A percentile compares a stretch with the other conserved stretches of the same genome.
These are phyloP conservation scores for Triangularia setosa DNA, from an alignment of 2,329 filamentous ascomycete genomes.

Conservation along the genomic window DNA sequence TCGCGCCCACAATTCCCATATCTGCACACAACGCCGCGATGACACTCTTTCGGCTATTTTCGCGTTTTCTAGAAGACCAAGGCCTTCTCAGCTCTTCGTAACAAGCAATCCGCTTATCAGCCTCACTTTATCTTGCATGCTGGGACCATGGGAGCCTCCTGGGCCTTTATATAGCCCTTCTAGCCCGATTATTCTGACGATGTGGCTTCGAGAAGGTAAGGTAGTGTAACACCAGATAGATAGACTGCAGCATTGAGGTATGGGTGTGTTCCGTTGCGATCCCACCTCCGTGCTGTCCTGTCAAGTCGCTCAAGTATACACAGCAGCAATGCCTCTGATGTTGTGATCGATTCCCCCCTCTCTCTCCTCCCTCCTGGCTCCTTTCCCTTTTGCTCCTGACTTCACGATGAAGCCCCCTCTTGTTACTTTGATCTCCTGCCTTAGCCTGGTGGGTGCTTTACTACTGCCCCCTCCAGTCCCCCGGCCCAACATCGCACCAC, in stretches of 20 bases:
- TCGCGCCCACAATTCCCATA: not conserved
- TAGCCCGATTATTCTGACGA: not conserved
- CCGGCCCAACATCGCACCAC: not conserved
- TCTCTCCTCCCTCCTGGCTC: not conserved
- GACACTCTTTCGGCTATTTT: not conserved
- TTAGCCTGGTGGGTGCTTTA: not conserved
- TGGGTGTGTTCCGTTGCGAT: not conserved
- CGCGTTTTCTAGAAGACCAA: not conserved
- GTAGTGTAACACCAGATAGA: not conserved
- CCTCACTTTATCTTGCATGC: not conserved
- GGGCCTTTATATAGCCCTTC: not conserved
- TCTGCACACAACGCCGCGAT: not conserved
- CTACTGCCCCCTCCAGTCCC: not conserved
- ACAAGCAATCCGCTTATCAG: not conserved
- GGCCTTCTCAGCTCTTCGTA: not conserved
- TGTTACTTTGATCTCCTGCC: not conserved
- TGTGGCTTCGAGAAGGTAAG: not conserved
- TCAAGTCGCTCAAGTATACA: not conserved
- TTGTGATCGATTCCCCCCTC: not conserved
- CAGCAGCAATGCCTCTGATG: not conserved
- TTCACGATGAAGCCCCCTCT: not conserved
- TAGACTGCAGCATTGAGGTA: not conserved
- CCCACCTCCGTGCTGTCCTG: not conserved
- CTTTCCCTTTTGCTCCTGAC: not conserved
- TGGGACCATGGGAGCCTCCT: not conserved